These are phyloP conservation scores for Carnegiea gigantea DNA, from an alignment of 179 eudicot species.

Conservation along the genomic window DNA sequence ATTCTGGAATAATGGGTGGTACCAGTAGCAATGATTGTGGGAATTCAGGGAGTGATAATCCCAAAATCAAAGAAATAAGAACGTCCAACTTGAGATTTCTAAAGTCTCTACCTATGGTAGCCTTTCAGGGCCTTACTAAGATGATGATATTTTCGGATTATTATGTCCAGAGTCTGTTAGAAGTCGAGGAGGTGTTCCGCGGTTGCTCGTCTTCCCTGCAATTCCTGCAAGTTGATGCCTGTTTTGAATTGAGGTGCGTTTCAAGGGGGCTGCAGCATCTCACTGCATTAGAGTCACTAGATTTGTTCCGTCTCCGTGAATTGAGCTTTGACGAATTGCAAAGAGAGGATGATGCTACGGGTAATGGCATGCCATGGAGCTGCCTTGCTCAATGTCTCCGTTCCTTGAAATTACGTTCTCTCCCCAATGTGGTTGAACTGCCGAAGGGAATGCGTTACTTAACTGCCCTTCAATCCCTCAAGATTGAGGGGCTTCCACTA, in stretches of 20 bases:
- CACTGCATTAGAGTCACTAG: background rate
- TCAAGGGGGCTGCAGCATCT: background rate
- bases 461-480: background rate
- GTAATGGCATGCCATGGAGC: background rate
- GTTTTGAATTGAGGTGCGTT: background rate
- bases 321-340: background rate
- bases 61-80: background rate
- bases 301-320: background rate
- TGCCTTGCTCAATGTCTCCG: conserved; percentile 3
- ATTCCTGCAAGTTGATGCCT: background rate
- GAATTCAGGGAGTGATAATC: background rate
- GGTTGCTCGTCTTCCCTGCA: too few species aligned
- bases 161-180: too few species aligned
- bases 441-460: too few species aligned
- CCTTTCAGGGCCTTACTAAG: background rate
- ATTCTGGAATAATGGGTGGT: background rate
- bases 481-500: too few species aligned
- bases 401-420: background rate
- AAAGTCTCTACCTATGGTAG: background rate
- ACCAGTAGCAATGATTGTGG: background rate
- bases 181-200: too few species aligned
- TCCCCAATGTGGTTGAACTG: background rate
- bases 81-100: background rate
- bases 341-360: too few species aligned
- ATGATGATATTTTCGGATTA: background rate